Evolutionary conservation across 2,329 filamentous ascomycete species (phyloP).

Genomic region (Ramularia endophylla): DNA sequence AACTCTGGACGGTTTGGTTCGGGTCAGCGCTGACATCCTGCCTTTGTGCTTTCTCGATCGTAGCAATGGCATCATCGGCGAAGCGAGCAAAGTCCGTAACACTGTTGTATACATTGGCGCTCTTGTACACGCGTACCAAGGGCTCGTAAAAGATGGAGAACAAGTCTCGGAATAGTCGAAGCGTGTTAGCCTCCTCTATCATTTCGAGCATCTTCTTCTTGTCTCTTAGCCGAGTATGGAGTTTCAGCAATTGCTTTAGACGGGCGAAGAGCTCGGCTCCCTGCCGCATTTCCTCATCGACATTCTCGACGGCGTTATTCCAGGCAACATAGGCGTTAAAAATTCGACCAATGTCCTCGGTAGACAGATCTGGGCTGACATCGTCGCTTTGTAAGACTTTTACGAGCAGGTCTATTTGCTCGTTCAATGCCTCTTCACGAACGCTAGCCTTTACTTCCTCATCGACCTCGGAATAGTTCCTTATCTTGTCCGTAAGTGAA

Average conservation of each 20-base stretch:
- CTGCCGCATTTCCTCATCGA: constrained; percentile 81
- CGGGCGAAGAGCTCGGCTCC: constrained; percentile 90
- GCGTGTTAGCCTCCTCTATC: constrained; percentile 93
- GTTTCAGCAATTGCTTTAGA: constrained; percentile 88
- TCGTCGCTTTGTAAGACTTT: constrained; percentile 74
- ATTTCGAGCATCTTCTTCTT: constrained; percentile 96
- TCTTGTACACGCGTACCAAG: constrained; percentile 94
- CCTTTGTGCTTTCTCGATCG: constrained; percentile 61
- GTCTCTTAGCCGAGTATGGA: constrained; percentile 84
- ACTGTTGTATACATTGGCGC: constrained; percentile 94
- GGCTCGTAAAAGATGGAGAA: constrained; percentile 99
- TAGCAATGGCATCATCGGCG: constrained; percentile 84
- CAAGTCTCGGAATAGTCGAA: constrained; percentile 91
- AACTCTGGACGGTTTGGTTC: constrained; percentile 96
- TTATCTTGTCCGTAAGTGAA: constrained; percentile 73
- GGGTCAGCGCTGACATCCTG: constrained; percentile 89
- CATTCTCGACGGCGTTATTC: constrained; percentile 87
- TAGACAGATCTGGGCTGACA: constrained; percentile 63
- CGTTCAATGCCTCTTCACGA: constrained; percentile 63
- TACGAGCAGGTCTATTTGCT: constrained; percentile 80
- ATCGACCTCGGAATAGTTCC: constrained; percentile 67
- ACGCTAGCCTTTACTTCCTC: constrained; percentile 70
- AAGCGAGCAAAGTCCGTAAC: constrained; percentile 95
- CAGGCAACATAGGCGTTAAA: constrained; percentile 97
- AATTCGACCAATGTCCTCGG: constrained; percentile 72